These are phyloP conservation scores for Exsudoporus frostii DNA, from an alignment of 768 basidiomycete species.

Conservation along the genomic window DNA sequence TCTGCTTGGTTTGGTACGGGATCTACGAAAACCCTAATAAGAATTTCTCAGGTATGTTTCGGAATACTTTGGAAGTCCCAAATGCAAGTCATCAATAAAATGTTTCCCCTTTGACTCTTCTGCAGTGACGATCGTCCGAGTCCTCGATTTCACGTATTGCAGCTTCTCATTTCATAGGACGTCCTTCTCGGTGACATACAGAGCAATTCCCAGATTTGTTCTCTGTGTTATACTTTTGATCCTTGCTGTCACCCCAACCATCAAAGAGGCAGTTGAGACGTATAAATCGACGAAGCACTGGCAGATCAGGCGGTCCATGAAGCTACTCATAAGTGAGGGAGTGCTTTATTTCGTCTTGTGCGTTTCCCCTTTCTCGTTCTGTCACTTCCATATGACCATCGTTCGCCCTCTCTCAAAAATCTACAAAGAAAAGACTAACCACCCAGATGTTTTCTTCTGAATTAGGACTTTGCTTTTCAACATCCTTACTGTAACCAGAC, in stretches of 20 bases:
- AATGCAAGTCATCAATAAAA: no score
- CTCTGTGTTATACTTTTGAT: conserved; percentile 3
- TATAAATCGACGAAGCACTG: conserved; percentile 7
- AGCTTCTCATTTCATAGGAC: background rate
- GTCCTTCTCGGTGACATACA: background rate
- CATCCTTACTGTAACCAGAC: background rate
- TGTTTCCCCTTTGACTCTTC: background rate
- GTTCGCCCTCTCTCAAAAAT: background rate
- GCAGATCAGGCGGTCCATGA: conserved; percentile 2
- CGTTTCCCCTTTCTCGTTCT: background rate
- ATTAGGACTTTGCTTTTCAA: conserved; percentile 7
- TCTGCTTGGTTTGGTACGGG: background rate
- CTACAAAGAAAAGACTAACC: background rate
- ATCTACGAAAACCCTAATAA: background rate
- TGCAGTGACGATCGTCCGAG: background rate
- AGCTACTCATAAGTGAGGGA: conserved; percentile 8
- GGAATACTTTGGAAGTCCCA: background rate
- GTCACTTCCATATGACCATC: background rate
- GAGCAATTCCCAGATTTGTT: conserved; percentile 5
- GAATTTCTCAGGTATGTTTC: conserved; percentile 3
- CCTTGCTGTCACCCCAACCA: background rate
- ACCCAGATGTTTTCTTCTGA: background rate
- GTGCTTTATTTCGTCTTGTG: conserved; percentile 16
- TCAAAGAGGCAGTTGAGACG: background rate
- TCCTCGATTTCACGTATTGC: background rate